Conservation (phyloP, 2,329 filamentous ascomycete species). For the Coleophoma crateriformis region DNA sequence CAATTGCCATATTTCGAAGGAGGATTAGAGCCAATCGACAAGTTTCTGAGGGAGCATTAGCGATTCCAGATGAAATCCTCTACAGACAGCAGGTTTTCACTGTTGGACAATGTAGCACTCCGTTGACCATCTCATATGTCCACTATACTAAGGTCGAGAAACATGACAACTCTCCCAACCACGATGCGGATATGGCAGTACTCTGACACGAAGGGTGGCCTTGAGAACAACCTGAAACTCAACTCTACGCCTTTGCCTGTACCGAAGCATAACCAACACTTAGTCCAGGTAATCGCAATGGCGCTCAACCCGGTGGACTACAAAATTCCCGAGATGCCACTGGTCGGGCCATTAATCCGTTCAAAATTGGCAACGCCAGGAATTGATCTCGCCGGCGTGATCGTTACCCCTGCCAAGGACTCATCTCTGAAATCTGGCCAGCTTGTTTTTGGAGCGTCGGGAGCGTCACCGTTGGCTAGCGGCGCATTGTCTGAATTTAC, state of each 20-base stretch:
- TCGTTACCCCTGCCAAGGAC: slow-evolving; percentile 8
- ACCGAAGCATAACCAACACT: slow-evolving; percentile 3
- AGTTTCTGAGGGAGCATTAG: too few relatives aligned
- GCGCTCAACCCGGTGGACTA: slow-evolving; percentile 41
- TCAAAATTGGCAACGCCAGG: slow-evolving; percentile 37
- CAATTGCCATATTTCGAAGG: too few relatives aligned
- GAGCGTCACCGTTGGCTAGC: slow-evolving; percentile 1
- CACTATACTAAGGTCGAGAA: not conserved
- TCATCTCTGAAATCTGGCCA: slow-evolving; percentile 8
- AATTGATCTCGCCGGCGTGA: slow-evolving; percentile 12
- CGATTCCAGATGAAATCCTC: too few relatives aligned
- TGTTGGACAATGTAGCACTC: too few relatives aligned
- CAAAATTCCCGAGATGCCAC: slow-evolving; percentile 50
- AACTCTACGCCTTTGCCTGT: slow-evolving; percentile 5
- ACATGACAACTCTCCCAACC: not conserved
- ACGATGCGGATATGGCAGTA: slow-evolving; percentile 13
- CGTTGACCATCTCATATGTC: too few relatives aligned
- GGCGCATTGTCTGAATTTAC: slow-evolving; percentile 11
- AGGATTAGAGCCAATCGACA: too few relatives aligned
- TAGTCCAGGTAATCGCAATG: slow-evolving; percentile 10
- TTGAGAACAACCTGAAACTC: slow-evolving; percentile 11
- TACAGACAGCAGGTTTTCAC: too few relatives aligned
- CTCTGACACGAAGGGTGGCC: slow-evolving; percentile 5
- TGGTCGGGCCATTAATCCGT: slow-evolving; percentile 33
- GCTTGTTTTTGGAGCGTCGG: slow-evolving; percentile 30